These are phyloP conservation scores for Borealophlyctis nickersoniae DNA, from an alignment of 192 early-diverging fungal species.

Conservation along the genomic window DNA sequence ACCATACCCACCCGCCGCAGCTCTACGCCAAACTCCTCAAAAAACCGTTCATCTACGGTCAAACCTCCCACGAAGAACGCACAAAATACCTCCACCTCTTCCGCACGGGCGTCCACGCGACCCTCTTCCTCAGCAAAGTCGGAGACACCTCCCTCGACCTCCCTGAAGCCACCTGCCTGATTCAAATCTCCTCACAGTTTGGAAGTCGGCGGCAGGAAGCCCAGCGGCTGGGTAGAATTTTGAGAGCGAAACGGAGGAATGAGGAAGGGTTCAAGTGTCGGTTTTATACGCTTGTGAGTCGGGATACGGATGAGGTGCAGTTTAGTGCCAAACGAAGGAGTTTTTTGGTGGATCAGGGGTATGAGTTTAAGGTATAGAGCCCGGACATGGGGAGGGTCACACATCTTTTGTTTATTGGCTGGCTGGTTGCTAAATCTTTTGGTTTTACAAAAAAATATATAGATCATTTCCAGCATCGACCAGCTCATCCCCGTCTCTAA, in stretches of 20 bases:
- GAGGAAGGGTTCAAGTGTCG: conserved; percentile 98
- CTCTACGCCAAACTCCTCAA: conserved; percentile 76
- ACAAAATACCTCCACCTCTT: conserved; percentile 37
- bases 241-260: conserved; percentile 95
- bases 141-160: conserved; percentile 99
- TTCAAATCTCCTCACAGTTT: conserved; percentile 97
- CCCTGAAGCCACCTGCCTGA: conserved; percentile 97
- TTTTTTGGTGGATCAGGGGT: conserved; percentile 98
- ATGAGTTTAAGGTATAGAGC: conserved; percentile 70
- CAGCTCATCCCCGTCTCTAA: conserved; percentile 20
- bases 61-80: conserved; percentile 84
- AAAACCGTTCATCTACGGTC: conserved; percentile 89
- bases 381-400: too few relatives aligned
- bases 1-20: conserved; percentile 13
- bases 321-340: conserved; percentile 95
- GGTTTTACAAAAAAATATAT: conserved; percentile 8
- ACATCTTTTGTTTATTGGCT: background rate
- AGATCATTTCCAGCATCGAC: conserved; percentile 25
- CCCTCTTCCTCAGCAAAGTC: conserved; percentile 73
- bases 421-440: background rate
- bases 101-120: conserved; percentile 31
- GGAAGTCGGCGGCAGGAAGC: conserved; percentile 97
- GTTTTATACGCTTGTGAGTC: conserved; percentile 96
- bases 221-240: conserved; percentile 88
- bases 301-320: conserved; percentile 97